Percentiles rank a stretch among this genome's conserved stretches.
These are phyloP conservation scores for Ophiocordyceps camponoti-rufipedis DNA, from an alignment of 2,329 filamentous ascomycete genomes.

Conservation along the genomic window DNA sequence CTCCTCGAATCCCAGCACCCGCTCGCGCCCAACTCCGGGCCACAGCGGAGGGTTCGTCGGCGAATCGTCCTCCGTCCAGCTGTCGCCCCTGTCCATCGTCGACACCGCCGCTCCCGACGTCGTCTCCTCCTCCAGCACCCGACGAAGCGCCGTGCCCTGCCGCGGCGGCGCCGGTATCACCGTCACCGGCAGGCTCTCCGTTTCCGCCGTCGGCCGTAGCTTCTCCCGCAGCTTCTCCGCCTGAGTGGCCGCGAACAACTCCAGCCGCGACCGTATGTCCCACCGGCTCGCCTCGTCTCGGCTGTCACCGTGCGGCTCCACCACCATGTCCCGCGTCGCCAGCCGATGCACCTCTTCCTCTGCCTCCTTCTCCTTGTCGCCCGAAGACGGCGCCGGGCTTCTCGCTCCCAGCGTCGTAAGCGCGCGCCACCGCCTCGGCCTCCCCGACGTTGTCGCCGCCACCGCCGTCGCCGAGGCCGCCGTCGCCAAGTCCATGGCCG, in stretches of 20 bases:
- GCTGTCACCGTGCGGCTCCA: slow-evolving; percentile 2
- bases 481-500: slow-evolving; percentile 6
- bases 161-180: slow-evolving; percentile 44
- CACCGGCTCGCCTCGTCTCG: slow-evolving; percentile 20
- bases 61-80: background rate
- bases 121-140: slow-evolving; percentile 35
- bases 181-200: slow-evolving; percentile 35
- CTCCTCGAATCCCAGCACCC: slow-evolving; percentile 13
- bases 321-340: background rate
- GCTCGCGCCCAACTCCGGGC: slow-evolving; percentile 18
- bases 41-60: slow-evolving; percentile 21
- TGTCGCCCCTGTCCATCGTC: background rate
- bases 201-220: slow-evolving; percentile 33
- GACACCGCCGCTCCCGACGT: slow-evolving; percentile 5
- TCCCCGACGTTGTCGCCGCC: slow-evolving; percentile 5
- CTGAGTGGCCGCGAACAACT: slow-evolving; percentile 42
- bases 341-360: background rate
- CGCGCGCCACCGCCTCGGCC: slow-evolving; percentile 8
- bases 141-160: slow-evolving; percentile 35
- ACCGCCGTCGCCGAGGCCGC: slow-evolving; percentile 2
- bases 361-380: background rate
- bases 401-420: background rate
- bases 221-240: slow-evolving; percentile 41
- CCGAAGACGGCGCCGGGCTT: background rate
- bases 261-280: slow-evolving; percentile 37